Evolutionary conservation across 2,329 filamentous ascomycete species (phyloP).

Genomic region (Albifimbria verrucaria): DNA sequence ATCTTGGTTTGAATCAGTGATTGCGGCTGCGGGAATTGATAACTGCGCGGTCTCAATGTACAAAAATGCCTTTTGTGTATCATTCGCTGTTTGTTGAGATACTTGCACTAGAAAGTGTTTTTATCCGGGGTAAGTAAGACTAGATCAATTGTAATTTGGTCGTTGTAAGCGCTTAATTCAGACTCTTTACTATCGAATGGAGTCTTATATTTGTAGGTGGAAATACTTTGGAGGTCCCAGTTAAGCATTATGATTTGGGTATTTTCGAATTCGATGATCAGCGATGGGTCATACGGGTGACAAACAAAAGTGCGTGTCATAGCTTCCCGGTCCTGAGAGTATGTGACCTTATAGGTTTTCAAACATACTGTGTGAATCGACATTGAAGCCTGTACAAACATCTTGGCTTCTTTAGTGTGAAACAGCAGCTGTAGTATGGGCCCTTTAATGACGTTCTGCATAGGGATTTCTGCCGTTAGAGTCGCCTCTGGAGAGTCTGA

Average conservation of each 20-base stretch:
- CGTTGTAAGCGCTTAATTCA: no score
- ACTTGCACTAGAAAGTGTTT: conserved; percentile 9
- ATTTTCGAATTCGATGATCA: conserved; percentile 12
- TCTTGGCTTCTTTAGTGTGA: background rate
- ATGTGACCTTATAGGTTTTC: background rate
- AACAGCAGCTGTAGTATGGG: conserved; percentile 16
- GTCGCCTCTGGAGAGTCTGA: background rate
- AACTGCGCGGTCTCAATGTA: background rate
- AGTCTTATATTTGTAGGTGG: background rate
- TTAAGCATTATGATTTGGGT: conserved; percentile 1
- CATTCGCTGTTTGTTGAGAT: background rate
- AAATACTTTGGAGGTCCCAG: conserved; percentile 4
- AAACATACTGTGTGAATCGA: conserved; percentile 1
- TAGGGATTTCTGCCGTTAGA: background rate
- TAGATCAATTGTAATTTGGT: no score
- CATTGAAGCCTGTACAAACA: conserved; percentile 1
- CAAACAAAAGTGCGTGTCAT: conserved; percentile 12
- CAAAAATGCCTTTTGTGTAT: background rate
- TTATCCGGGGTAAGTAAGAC: conserved; percentile 16
- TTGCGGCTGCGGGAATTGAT: no score
- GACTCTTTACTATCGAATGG: no score
- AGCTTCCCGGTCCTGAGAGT: conserved; percentile 1
- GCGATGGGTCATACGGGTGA: conserved; percentile 13
- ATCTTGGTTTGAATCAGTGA: no score
- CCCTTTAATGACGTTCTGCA: conserved; percentile 6